Evolutionary conservation across 768 basidiomycete genomes (phyloP).

Genomic region (Phlegmacium glaucopus): DNA sequence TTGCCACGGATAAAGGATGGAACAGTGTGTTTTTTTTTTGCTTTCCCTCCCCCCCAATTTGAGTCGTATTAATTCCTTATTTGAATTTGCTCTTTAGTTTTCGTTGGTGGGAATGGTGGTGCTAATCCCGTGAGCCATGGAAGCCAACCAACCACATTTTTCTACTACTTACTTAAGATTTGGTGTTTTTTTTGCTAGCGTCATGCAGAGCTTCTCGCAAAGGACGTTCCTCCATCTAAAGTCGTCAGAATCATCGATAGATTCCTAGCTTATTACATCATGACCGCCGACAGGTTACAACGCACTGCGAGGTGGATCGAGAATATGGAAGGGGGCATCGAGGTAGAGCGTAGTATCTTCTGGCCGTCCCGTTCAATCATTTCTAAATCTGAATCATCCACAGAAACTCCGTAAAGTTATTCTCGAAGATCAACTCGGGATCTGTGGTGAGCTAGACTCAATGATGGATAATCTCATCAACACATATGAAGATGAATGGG

Average conservation of each 20-base stretch:
- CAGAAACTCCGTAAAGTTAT: slow-evolving; percentile 65
- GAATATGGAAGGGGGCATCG: slow-evolving; percentile 43
- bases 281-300: slow-evolving; percentile 66
- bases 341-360: too few species aligned
- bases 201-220: slow-evolving; percentile 64
- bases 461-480: slow-evolving; percentile 64
- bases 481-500: slow-evolving; percentile 72
- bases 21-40: slow-evolving; percentile 34
- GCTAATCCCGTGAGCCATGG: slow-evolving; percentile 31
- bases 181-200: neutral
- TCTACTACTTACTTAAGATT: too few species aligned
- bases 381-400: slow-evolving; percentile 18
- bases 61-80: too few species aligned
- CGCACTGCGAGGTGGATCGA: slow-evolving; percentile 77
- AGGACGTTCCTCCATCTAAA: slow-evolving; percentile 40
- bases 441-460: slow-evolving; percentile 63
- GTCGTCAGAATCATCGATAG: slow-evolving; percentile 55
- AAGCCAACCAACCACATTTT: too few species aligned
- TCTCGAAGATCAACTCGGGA: slow-evolving; percentile 68
- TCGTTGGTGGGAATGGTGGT: slow-evolving; percentile 72
- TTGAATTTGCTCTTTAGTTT: slow-evolving; percentile 30
- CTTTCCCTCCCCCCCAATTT: too few species aligned
- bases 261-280: slow-evolving; percentile 67
- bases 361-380: too few species aligned
- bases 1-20: slow-evolving; percentile 81